These are phyloP conservation scores for Fusarium buharicum DNA, from an alignment of 2,329 filamentous ascomycete species.

Conservation along the genomic window DNA sequence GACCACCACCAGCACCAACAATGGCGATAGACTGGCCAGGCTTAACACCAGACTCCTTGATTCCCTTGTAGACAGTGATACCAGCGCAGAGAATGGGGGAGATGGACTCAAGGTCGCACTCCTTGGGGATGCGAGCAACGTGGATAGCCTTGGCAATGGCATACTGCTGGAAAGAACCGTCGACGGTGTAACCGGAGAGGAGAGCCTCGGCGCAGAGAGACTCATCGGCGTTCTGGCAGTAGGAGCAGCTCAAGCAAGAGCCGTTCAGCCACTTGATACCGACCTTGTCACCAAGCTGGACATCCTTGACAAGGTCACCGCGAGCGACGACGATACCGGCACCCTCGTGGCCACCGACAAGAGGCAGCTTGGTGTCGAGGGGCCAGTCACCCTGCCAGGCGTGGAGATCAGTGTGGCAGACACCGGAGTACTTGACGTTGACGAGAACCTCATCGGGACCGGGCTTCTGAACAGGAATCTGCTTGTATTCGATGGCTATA, in stretches of 20 bases:
- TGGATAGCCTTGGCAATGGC: constrained; percentile 86
- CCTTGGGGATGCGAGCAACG: constrained; percentile 83
- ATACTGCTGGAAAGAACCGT: constrained; percentile 95
- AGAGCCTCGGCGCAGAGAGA: constrained; percentile 79
- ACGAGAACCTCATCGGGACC: constrained; percentile 91
- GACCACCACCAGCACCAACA: constrained; percentile 85
- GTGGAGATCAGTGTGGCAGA: constrained; percentile 86
- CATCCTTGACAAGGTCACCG: constrained; percentile 79
- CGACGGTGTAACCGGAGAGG: constrained; percentile 91
- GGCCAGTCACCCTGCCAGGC: constrained; percentile 93
- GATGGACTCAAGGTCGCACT: constrained; percentile 78
- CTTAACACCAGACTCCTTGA: constrained; percentile 81
- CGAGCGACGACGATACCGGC: constrained; percentile 85
- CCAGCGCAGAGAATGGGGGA: constrained; percentile 86
- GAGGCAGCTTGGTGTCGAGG: constrained; percentile 80
- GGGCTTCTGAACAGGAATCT: constrained; percentile 83
- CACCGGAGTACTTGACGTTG: constrained; percentile 90
- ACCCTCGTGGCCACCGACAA: constrained; percentile 84
- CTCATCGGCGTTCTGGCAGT: constrained; percentile 84
- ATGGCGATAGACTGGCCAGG: constrained; percentile 84
- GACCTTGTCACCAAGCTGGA: constrained; percentile 84
- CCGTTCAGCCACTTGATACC: constrained; percentile 96
- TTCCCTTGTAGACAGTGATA: constrained; percentile 89
- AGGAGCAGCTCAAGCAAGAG: constrained; percentile 83
- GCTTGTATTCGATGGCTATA: constrained; percentile 74